Evolutionary conservation across 2,329 filamentous ascomycete species (phyloP).

Genomic region (Trichoderma sp.): DNA sequence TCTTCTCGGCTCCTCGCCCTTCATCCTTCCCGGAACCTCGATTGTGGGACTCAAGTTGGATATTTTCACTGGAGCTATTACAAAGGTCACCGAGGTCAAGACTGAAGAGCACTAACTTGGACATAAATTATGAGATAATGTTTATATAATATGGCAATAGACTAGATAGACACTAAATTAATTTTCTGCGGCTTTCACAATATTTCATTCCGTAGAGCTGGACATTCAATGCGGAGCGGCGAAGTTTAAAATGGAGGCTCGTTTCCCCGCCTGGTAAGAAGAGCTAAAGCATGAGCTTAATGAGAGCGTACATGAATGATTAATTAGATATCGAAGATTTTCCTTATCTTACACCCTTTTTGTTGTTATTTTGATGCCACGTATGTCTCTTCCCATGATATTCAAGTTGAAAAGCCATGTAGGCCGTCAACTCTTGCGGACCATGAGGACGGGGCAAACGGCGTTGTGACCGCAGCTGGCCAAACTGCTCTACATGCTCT

Average conservation of each 20-base stretch:
- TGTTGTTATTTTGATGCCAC: not conserved
- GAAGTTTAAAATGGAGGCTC: not conserved
- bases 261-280: not conserved
- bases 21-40: not conserved
- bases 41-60: not conserved
- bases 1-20: not conserved
- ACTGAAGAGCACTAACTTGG: not conserved
- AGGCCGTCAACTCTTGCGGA: not conserved
- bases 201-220: not conserved
- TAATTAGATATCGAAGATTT: not conserved
- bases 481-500: not conserved
- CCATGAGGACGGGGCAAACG: not conserved
- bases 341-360: not conserved
- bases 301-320: not conserved
- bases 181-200: not conserved
- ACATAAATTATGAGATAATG: not conserved
- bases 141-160: not conserved
- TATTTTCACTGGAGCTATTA: not conserved
- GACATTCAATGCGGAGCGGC: not conserved
- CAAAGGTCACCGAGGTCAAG: not conserved
- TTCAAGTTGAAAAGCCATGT: not conserved
- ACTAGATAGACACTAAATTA: not conserved
- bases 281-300: not conserved
- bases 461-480: not conserved
- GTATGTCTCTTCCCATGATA: not conserved